Evolutionary conservation across 345 rosid genomes (phyloP), one percentile per base, ranked within the genome.

Genomic region (Cochlearia excelsa): DNA sequence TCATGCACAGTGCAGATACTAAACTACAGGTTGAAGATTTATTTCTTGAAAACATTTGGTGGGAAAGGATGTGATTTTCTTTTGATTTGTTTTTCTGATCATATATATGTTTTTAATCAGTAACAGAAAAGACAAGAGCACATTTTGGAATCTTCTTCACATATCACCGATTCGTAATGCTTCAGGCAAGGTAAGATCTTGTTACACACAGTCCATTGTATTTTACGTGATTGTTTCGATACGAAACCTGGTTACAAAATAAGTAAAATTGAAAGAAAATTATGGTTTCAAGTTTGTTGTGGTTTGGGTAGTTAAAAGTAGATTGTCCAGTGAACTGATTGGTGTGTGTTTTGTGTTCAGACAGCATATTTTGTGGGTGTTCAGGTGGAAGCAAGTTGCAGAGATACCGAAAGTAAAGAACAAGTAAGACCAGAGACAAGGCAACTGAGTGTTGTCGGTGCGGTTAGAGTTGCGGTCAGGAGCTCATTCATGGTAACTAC

Each of bases 141-240:
- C 81, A 6, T 93, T 93, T 69, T 89, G 95, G 99, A 89, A 85
- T 78, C 79, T 77, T 70, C 97, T 93, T 51, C 95, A 93, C 78
- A 77, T 89, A 54, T 85, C 99, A 30, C 99, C 97, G 3, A 75
- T 93, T 68, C 91, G 95, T 53, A 83, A 84, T 77, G 97, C 99
- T 62, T 80, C 86, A 45, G 99, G 99, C 68, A 93, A 93, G 99
- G 97, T 92, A 85, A 37, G 2, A 26, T 38, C 9, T 26, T 31
- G 11, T 45, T 29, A 23, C 5, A 31, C 23, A 33, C 23, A 5
- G 3, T 26, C 7, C 29, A 3, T 34, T 46, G 26, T 33, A 26
- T 8, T 58, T 0, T 33, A 9, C 26, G 39, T 33, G 35, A n/a
- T 51, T 7, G 37, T 4, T 8, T n/a, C 5, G 9, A 31, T 11